A percentile compares a stretch with the other conserved stretches of the same genome.
These are phyloP conservation scores for Pisolithus tinctorius DNA, from an alignment of 768 basidiomycete species.

Conservation along the genomic window DNA sequence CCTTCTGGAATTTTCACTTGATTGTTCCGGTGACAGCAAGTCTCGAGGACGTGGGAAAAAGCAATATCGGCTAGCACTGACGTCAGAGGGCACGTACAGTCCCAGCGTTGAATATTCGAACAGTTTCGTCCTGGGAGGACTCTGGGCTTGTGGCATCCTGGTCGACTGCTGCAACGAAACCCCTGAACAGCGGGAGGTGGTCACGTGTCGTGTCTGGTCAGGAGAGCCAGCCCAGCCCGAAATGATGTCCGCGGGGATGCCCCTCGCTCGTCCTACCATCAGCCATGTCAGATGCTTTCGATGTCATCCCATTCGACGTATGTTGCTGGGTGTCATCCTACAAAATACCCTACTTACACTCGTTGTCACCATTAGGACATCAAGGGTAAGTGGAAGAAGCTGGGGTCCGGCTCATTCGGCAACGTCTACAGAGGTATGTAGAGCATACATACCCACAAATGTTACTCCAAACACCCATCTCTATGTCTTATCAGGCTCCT, in stretches of 20 bases:
- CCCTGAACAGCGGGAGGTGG: no score
- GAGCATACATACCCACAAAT: conserved; percentile 11
- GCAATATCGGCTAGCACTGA: no score
- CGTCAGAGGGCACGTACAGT: no score
- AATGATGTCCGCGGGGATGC: neutral
- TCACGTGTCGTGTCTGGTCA: conserved; percentile 20
- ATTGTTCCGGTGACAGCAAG: no score
- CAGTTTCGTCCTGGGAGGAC: no score
- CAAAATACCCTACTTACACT: neutral
- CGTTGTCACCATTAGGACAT: conserved; percentile 53
- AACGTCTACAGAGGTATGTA: conserved; percentile 77
- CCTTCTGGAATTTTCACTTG: no score
- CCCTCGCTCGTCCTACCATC: neutral
- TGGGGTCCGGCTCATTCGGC: conserved; percentile 90
- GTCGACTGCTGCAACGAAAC: no score
- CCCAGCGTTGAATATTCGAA: no score
- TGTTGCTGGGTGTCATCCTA: conserved; percentile 13
- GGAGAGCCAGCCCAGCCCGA: conserved; percentile 11
- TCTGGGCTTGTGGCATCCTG: no score
- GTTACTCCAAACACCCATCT: neutral
- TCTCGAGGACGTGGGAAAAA: no score
- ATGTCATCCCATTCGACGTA: conserved; percentile 84
- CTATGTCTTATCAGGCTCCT: conserved; percentile 48
- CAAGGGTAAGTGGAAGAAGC: conserved; percentile 80
- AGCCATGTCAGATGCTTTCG: conserved; percentile 63